phyloP scores from a whole-genome alignment of 345 rosid species.

The Hypericum androsaemum region DNA sequence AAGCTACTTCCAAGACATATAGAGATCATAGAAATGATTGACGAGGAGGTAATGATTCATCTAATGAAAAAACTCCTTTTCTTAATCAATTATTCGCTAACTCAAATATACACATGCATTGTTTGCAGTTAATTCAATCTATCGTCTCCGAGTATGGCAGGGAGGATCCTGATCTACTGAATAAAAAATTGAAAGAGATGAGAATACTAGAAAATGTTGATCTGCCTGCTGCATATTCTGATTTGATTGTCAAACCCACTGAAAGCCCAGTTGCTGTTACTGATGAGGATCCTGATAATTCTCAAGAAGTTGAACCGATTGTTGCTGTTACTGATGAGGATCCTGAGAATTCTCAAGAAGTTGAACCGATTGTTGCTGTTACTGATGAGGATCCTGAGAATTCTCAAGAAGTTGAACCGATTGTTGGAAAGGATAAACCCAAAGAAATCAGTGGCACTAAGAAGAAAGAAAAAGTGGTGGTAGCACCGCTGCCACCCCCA shows the following conservation, averaged over 20 bases:
- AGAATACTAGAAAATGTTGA: conserved; percentile 72
- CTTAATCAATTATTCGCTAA: conserved; percentile 1
- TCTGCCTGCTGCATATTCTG: conserved; percentile 51
- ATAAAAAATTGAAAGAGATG: conserved; percentile 58
- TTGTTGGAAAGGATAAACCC: conserved; percentile 10
- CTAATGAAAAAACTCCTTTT: conserved; percentile 4
- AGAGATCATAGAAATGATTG: conserved; percentile 73
- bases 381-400: conserved; percentile 4
- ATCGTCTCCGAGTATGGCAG: conserved; percentile 57
- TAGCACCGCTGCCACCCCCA: conserved; percentile 28
- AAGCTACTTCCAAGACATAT: conserved; percentile 67
- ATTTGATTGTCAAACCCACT: conserved; percentile 49
- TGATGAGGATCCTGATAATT: conserved; percentile 20
- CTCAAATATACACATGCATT: conserved; percentile 13
- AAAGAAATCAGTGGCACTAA: conserved; percentile 5
- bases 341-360: too few relatives aligned
- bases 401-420: conserved; percentile 1
- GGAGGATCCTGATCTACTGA: conserved; percentile 37
- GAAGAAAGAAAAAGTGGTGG: conserved; percentile 27
- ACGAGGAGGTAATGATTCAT: conserved; percentile 50
- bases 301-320: conserved; percentile 17
- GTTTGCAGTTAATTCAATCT: conserved; percentile 42
- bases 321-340: too few relatives aligned
- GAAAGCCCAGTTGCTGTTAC: conserved; percentile 17
- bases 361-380: conserved; percentile 11